Base-by-base conservation (phyloP, 495 filamentous ascomycete species). In the Talaromyces thailandensis region DNA sequence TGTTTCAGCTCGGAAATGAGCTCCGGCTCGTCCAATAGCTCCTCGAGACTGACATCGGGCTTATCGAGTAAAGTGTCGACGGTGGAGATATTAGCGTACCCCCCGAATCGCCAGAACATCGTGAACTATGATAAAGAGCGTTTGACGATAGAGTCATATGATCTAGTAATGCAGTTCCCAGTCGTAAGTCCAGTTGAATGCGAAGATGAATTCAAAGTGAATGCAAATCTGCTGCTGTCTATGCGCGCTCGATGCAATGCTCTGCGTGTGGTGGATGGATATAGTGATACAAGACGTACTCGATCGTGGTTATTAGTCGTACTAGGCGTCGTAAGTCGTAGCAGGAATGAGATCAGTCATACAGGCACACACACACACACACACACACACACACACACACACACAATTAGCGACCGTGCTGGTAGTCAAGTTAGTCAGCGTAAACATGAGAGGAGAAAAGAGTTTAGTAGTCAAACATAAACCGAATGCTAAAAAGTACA, bases 71-170 rank as follows among this genome's bases (percentile, higher is more conserved):
- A 88, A 67, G 86, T 92, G 76, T 98, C 95, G 74, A 98, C 88
- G 67, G 92, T 89, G 68, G 93, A 96, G 78, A 96, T 87, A 81
- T 90, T 96, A 75, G 93, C 90, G 83, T 98, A 98, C 73, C 92
- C 92, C 79, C 95, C 93, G 79, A 97, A 97, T 75, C 92, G 86
- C 93, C 93, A 97, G 75, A 97, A 97, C 93, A 97, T 97, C 77
- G 74, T 91, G 88, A 71, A 73, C 69, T 80, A 76, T 72, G 70
- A 73, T 65, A 37, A 57, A 35, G 53, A 25, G 28, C 55, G 60
- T 63, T 66, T 66, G 64, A 67, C 62, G 68, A 69, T 70, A 67
- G 64, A 74, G 64, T 76, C 78, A 80, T 63, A 37, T 57, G 28
- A 57, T 57, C 26, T 57, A 21, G 29, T 31, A n/a, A 57, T 57